These are phyloP conservation scores for Macrolepiota albuminosa DNA, from an alignment of 768 basidiomycete species.

Conservation along the genomic window DNA sequence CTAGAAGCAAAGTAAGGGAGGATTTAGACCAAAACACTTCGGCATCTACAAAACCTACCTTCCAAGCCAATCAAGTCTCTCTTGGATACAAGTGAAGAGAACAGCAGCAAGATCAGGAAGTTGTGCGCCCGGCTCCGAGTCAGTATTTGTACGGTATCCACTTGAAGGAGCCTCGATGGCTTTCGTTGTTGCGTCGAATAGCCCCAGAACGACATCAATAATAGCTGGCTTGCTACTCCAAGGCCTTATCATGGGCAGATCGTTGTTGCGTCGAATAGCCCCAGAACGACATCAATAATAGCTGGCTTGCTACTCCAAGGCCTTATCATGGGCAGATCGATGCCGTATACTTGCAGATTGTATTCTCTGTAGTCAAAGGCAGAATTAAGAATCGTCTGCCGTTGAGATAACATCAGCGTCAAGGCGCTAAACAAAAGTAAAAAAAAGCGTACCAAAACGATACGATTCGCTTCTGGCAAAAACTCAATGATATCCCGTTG, in stretches of 20 bases:
- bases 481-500: slow-evolving; percentile 38
- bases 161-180: slow-evolving; percentile 35
- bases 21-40: not conserved
- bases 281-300: slow-evolving; percentile 63
- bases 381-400: slow-evolving; percentile 66
- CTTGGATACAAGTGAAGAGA: slow-evolving; percentile 62
- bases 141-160: slow-evolving; percentile 20
- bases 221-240: slow-evolving; percentile 77
- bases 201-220: slow-evolving; percentile 61
- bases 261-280: slow-evolving; percentile 67
- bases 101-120: slow-evolving; percentile 60
- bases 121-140: slow-evolving; percentile 43
- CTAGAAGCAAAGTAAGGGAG: slow-evolving; percentile 23
- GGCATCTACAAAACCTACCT: slow-evolving; percentile 44
- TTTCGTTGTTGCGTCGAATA: slow-evolving; percentile 66
- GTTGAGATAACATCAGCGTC: not conserved
- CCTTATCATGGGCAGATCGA: slow-evolving; percentile 62
- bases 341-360: slow-evolving; percentile 71
- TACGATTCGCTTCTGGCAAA: slow-evolving; percentile 64
- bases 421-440: not conserved
- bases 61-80: slow-evolving; percentile 64
- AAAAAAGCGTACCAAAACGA: slow-evolving; percentile 53
- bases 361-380: slow-evolving; percentile 72
- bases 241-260: slow-evolving; percentile 63
- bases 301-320: slow-evolving; percentile 80